Evolutionary conservation across 306 rosid genomes (phyloP).

Genomic region (Malus orientalis): DNA sequence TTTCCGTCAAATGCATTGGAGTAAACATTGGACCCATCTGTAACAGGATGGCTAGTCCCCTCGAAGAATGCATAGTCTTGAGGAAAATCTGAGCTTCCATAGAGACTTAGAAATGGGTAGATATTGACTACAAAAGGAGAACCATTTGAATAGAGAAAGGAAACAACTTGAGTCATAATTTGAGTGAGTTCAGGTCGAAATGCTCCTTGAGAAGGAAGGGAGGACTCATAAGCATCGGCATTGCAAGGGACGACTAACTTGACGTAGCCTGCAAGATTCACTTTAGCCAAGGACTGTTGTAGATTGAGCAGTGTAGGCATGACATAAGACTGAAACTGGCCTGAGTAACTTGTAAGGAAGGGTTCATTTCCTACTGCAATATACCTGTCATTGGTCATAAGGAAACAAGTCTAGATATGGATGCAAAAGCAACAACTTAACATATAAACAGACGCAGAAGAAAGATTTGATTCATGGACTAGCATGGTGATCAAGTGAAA

Average conservation of each 20-base stretch:
- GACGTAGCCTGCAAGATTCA: constrained; percentile 72
- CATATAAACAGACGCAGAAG: not conserved
- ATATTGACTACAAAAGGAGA: constrained; percentile 91
- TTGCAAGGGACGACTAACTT: constrained; percentile 95
- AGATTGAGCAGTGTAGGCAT: constrained; percentile 69
- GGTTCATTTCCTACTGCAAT: constrained; percentile 96
- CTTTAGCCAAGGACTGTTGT: constrained; percentile 79
- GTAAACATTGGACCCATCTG: constrained; percentile 78
- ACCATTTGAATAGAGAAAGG: constrained; percentile 82
- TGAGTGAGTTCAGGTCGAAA: constrained; percentile 75
- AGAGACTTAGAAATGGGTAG: constrained; percentile 91
- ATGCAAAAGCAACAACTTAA: constrained; percentile 1
- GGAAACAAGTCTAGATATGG: not conserved
- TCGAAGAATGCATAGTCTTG: constrained; percentile 92
- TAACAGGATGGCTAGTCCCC: constrained; percentile 79
- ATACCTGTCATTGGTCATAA: constrained; percentile 44
- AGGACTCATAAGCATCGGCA: constrained; percentile 83
- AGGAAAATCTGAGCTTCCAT: constrained; percentile 71
- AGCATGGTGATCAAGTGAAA: not conserved
- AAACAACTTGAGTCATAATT: constrained; percentile 65
- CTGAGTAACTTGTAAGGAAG: constrained; percentile 72
- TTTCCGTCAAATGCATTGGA: constrained; percentile 95
- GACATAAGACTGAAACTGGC: constrained; percentile 63
- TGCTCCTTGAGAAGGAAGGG: constrained; percentile 87
- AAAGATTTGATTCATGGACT: not conserved